Base-by-base conservation (phyloP, 176 grass and related monocot genomes). In the Canna indica region DNA sequence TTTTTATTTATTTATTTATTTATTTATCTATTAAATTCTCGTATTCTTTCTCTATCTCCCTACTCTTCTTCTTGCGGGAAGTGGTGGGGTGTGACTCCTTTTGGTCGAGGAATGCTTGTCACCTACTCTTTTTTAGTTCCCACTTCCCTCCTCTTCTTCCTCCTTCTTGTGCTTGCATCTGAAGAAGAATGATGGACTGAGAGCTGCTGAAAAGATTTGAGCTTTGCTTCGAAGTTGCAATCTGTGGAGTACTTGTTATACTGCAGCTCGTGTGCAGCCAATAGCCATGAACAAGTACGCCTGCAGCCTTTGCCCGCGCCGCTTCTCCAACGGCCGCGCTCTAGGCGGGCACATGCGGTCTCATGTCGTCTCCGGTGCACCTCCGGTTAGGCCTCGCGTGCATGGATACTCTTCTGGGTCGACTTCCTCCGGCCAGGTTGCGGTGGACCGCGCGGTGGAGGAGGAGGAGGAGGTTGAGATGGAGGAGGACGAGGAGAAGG, bases 291-390 rank as follows among this genome's bases (percentile, higher is more conserved):
- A 88, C 70, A 78, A 71, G 82, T 84, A 93, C 77, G 69, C 86
- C 46, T 99, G 94, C 90, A 91, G 85, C 81, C 86, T 93, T 53
- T 99, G 94, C 75, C 85, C 78, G 72, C 83, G 88, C 36, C 70
- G 82, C 52, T 99, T 99, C 86, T 76, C 81, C 46, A 92, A 87
- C 63, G 94, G 94, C 73, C 86, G 89, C 45, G 83, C 88, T 38
- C 84, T 96, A 30, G 79, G 82, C 18, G 80, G 88, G 30, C 88
- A 96, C 85, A 91, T 85, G 83, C 81, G 88, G 64, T 83, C 76
- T 33, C 92, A 96, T 75, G 78, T 74, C 79, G 2, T 82, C 68
- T 32, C 64, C 25, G 69, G 62, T 7, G 16, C 64, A 3, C 84
- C 7, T 36, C 32, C 28, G 47, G 24, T 18, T 5, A 17, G 17